These are phyloP conservation scores for Leccinum rimulosum DNA, from an alignment of 768 basidiomycete species.

Conservation along the genomic window DNA sequence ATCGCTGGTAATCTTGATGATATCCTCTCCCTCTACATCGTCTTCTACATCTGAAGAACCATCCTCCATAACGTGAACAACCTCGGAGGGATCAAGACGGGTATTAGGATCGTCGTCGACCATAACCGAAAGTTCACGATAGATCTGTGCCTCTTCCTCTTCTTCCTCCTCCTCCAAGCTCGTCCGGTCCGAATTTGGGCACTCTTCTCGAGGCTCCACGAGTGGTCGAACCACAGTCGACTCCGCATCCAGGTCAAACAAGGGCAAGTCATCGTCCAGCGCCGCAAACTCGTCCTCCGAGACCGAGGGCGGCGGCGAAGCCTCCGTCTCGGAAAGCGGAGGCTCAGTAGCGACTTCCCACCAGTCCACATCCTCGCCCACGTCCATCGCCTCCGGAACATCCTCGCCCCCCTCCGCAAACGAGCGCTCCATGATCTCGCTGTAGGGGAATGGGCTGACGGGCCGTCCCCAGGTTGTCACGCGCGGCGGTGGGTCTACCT, in stretches of 20 bases:
- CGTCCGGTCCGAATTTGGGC: conserved; percentile 16
- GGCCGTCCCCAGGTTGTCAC: conserved; percentile 67
- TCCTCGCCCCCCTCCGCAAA: conserved; percentile 9
- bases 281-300: conserved; percentile 22
- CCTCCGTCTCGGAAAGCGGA: conserved; percentile 14
- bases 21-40: conserved; percentile 38
- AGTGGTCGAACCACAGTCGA: conserved; percentile 12
- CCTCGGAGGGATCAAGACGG: not conserved
- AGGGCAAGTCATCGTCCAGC: conserved; percentile 14
- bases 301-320: conserved; percentile 1
- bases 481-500: conserved; percentile 61
- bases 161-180: conserved; percentile 22
- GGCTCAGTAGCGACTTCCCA: conserved; percentile 27
- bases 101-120: conserved; percentile 17
- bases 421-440: conserved; percentile 31
- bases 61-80: conserved; percentile 7
- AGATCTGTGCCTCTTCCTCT: conserved; percentile 29
- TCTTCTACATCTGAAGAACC: conserved; percentile 29
- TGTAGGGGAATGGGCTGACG: conserved; percentile 61
- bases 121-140: conserved; percentile 37
- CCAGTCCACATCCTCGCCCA: conserved; percentile 2
- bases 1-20: conserved; percentile 81
- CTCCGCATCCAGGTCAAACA: conserved; percentile 19
- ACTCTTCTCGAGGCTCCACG: not conserved
- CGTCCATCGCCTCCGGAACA: not conserved